Percentiles rank a stretch among this genome's conserved stretches.
Evolutionary conservation across 75 land plant genomes (phyloP).

Genomic region (Ceratopteris richardii): DNA sequence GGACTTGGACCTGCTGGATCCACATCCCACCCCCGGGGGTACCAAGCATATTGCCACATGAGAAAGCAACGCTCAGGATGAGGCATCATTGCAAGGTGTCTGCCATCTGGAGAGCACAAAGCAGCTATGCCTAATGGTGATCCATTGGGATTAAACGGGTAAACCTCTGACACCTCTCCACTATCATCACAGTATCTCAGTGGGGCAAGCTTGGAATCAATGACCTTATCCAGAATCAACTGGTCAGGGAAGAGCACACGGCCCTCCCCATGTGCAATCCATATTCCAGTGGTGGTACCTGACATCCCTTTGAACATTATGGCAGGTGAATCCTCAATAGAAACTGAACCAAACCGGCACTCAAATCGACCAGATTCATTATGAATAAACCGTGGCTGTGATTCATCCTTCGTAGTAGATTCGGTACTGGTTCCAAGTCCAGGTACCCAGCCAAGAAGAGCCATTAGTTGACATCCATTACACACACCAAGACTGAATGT

Average conservation of each 20-base stretch:
- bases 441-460: constrained; percentile 93
- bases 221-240: constrained; percentile 35
- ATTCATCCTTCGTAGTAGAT: constrained; percentile 37
- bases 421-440: constrained; percentile 53
- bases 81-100: constrained; percentile 98
- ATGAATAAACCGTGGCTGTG: constrained; percentile 90
- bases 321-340: constrained; percentile 74
- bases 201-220: constrained; percentile 57
- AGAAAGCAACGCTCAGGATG: constrained; percentile 97
- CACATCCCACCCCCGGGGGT: constrained; percentile 71
- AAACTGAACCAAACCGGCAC: constrained; percentile 82
- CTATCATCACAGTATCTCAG: constrained; percentile 82
- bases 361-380: constrained; percentile 96
- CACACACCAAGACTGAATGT: constrained; percentile 98
- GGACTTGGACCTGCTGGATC: constrained; percentile 90
- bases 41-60: constrained; percentile 99
- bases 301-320: constrained; percentile 94
- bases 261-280: constrained; percentile 98
- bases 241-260: constrained; percentile 78
- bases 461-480: constrained; percentile 99
- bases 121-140: constrained; percentile 93
- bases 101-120: constrained; percentile 90
- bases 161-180: constrained; percentile 66
- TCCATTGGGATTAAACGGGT: constrained; percentile 93
- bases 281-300: constrained; percentile 79